phyloP scores from a whole-genome alignment of 306 rosid species.

The Hippophae tibetana region DNA sequence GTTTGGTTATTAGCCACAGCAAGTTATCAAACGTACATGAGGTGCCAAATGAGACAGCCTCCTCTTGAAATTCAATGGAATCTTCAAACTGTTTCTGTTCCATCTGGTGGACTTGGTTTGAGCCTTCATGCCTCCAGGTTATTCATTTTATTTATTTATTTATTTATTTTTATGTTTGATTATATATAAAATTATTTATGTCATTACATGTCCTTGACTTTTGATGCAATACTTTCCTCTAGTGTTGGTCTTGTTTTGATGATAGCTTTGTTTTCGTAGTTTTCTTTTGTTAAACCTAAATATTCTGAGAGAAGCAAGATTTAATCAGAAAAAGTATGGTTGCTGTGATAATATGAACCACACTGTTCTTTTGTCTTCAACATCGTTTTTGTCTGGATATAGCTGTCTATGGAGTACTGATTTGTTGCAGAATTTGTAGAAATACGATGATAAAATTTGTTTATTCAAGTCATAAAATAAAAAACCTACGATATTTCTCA shows the following conservation, averaged over 20 bases:
- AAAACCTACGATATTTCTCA: too few species aligned
- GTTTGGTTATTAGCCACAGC: conserved; percentile 71
- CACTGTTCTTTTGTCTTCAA: conserved; percentile 34
- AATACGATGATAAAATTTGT: background rate
- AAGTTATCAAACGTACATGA: conserved; percentile 74
- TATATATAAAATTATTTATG: background rate
- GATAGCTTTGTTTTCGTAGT: conserved; percentile 20
- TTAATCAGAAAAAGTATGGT: conserved; percentile 30
- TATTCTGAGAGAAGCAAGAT: conserved; percentile 32
- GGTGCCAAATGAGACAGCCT: conserved; percentile 76
- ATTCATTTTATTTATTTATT: background rate
- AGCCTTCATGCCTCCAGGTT: conserved; percentile 78
- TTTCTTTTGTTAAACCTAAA: conserved; percentile 12
- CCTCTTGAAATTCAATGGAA: conserved; percentile 74
- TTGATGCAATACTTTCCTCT: background rate
- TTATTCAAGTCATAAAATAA: too few species aligned
- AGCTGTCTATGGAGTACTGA: conserved; percentile 20
- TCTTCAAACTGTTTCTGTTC: conserved; percentile 88
- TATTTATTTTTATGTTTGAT: background rate
- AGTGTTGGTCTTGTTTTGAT: conserved; percentile 12
- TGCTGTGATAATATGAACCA: conserved; percentile 22
- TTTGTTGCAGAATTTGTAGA: background rate
- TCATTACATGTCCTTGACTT: background rate
- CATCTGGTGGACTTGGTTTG: conserved; percentile 75
- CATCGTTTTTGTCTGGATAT: conserved; percentile 32